Conservation (phyloP, 768 basidiomycete species). For the Brasilioporus rufonigricans region DNA sequence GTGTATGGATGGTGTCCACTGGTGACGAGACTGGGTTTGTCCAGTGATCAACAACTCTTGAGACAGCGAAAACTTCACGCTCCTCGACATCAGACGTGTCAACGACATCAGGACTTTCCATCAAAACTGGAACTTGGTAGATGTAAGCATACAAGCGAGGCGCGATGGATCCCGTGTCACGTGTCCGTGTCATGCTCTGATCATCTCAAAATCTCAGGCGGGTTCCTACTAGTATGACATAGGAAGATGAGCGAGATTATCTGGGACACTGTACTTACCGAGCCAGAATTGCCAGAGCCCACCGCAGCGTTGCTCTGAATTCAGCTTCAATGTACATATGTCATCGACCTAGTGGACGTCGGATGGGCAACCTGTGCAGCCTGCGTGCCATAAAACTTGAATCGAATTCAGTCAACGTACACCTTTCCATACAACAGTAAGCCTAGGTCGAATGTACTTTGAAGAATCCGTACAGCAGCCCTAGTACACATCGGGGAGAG, state of each 20-base stretch:
- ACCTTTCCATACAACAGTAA: conserved; percentile 16
- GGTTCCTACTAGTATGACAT: no score
- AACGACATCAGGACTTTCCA: conserved; percentile 41
- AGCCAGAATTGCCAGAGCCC: no score
- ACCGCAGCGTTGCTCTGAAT: no score
- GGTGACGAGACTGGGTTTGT: background rate
- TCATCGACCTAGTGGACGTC: no score
- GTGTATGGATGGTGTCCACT: background rate
- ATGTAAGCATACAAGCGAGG: background rate
- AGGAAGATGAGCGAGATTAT: no score
- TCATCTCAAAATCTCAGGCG: no score
- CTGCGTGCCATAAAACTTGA: background rate
- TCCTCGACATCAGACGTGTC: conserved; percentile 68
- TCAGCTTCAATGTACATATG: no score
- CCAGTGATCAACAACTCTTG: conserved; percentile 9
- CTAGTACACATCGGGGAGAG: background rate
- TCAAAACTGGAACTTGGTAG: background rate
- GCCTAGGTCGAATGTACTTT: conserved; percentile 6
- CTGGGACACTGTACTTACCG: no score
- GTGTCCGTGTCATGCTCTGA: conserved; percentile 12
- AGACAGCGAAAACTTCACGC: conserved; percentile 39
- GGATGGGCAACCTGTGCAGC: no score
- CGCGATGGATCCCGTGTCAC: conserved; percentile 12
- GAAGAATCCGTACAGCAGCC: conserved; percentile 5
- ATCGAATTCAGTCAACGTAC: conserved; percentile 8